Percentiles rank a stretch among this genome's conserved stretches.
phyloP scores from a whole-genome alignment of 108 stramenopile genomes.

The Stephanodiscus minutulus region DNA sequence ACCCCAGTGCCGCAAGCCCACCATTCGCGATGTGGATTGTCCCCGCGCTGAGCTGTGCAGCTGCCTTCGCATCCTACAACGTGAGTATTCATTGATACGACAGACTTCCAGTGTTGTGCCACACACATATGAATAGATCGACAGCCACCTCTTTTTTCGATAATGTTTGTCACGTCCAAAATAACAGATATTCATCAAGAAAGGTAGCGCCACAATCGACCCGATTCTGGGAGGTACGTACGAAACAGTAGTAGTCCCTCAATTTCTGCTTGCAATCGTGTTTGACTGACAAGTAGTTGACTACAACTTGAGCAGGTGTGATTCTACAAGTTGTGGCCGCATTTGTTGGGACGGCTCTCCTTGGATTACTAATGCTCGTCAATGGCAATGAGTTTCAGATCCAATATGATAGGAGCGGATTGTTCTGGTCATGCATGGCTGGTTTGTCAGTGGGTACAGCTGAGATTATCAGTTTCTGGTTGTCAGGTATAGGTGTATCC shows the following conservation, averaged over 20 bases:
- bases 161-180: not conserved
- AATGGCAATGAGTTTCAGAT: slow-evolving; percentile 5
- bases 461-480: slow-evolving; percentile 69
- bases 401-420: slow-evolving; percentile 20
- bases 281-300: too few relatives aligned
- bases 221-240: slow-evolving; percentile 74
- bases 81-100: too few relatives aligned
- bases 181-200: slow-evolving; percentile 72
- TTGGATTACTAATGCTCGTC: slow-evolving; percentile 10
- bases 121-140: too few relatives aligned
- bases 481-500: slow-evolving; percentile 64
- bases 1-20: too few relatives aligned
- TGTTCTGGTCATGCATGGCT: slow-evolving; percentile 17
- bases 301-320: too few relatives aligned
- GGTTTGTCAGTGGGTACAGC: slow-evolving; percentile 54
- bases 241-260: too few relatives aligned
- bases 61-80: slow-evolving; percentile 74
- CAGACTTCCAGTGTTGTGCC: too few relatives aligned
- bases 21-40: slow-evolving; percentile 62
- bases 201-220: slow-evolving; percentile 63
- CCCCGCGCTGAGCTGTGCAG: slow-evolving; percentile 68
- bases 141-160: too few relatives aligned
- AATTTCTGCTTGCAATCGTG: too few relatives aligned
- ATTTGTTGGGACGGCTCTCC: slow-evolving; percentile 50
- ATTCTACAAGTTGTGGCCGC: slow-evolving; percentile 78